These are phyloP conservation scores for Barbarea vulgaris DNA, from an alignment of 345 rosid species.

Conservation along the genomic window DNA sequence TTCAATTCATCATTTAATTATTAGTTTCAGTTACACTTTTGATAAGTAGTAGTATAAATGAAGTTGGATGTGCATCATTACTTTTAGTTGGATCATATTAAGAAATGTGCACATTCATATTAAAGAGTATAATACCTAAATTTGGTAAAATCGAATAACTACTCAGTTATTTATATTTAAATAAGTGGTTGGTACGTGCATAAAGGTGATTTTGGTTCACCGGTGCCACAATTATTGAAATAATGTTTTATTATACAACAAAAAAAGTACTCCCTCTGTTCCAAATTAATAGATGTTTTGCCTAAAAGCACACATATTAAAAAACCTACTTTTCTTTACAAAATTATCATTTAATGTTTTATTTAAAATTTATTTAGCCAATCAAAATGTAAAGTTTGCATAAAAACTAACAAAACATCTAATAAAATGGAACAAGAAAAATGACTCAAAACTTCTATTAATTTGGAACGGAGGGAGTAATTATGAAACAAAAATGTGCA, in stretches of 20 bases:
- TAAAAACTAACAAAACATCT: no score
- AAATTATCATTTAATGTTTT: no score
- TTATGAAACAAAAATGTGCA: not conserved
- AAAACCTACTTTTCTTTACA: no score
- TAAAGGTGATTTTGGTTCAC: conserved; percentile 36
- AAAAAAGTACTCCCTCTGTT: no score
- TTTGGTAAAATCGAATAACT: not conserved
- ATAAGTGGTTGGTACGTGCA: not conserved
- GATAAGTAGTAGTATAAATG: conserved; percentile 14
- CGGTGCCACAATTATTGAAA: conserved; percentile 31
- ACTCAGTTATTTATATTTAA: conserved; percentile 1
- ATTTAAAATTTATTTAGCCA: no score
- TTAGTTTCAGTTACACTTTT: conserved; percentile 28
- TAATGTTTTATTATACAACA: not conserved
- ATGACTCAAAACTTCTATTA: no score
- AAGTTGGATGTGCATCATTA: conserved; percentile 29
- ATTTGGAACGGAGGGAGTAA: no score
- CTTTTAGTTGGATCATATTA: not conserved
- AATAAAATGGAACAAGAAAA: no score
- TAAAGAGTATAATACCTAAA: no score
- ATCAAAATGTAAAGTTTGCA: no score
- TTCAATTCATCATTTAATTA: not conserved
- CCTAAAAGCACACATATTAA: no score
- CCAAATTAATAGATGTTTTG: no score
- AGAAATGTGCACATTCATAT: conserved; percentile 1